Percentiles rank a stretch among this genome's conserved stretches.
These are phyloP conservation scores for Hypoxylon sp. DNA, from an alignment of 2,329 filamentous ascomycete genomes.

Conservation along the genomic window DNA sequence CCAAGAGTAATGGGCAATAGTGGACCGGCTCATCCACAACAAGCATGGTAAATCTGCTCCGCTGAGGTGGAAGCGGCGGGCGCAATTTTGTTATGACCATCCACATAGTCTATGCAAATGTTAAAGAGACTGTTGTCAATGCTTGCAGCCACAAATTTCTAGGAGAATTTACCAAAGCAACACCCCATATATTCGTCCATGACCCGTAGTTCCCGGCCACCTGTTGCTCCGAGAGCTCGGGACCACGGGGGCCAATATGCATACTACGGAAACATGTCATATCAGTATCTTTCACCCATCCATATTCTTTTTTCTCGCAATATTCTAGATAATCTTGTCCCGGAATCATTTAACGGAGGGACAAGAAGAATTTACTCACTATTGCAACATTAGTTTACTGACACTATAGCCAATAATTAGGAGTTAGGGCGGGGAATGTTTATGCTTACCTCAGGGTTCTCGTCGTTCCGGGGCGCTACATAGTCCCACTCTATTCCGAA, in stretches of 20 bases:
- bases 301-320: neutral
- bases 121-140: slow-evolving; percentile 3
- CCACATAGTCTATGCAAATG: slow-evolving; percentile 39
- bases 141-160: neutral
- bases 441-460: neutral
- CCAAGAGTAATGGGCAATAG: slow-evolving; percentile 30
- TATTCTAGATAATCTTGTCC: neutral
- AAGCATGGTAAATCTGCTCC: neutral
- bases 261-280: neutral
- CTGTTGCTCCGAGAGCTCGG: slow-evolving; percentile 35
- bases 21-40: neutral
- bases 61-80: slow-evolving; percentile 25
- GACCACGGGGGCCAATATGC: neutral
- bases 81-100: slow-evolving; percentile 39
- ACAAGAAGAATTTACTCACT: neutral
- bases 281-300: neutral
- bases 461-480: too few relatives aligned
- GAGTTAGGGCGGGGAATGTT: neutral
- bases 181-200: slow-evolving; percentile 42
- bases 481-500: slow-evolving; percentile 45
- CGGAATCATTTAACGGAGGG: neutral
- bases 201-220: slow-evolving; percentile 44
- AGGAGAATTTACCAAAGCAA: slow-evolving; percentile 36
- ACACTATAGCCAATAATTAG: neutral
- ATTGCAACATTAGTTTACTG: neutral